These are phyloP conservation scores for Arabidopsis suecica DNA, from an alignment of 345 rosid genomes.

Conservation along the genomic window DNA sequence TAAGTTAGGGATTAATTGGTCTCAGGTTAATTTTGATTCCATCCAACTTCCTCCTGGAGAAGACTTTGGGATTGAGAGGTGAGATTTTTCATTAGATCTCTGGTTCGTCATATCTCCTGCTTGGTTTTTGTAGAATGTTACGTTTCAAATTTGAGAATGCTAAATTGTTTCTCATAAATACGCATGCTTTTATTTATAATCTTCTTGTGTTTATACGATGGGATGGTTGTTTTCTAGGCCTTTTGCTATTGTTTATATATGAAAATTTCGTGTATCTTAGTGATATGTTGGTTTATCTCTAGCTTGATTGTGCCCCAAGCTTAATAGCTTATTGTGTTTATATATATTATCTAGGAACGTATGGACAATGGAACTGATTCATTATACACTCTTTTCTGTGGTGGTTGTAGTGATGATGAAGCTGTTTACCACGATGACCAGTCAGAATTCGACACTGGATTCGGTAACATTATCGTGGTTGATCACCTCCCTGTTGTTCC, in stretches of 20 bases:
- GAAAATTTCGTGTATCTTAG: background rate
- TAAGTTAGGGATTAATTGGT: background rate
- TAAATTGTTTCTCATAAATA: no score
- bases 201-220: background rate
- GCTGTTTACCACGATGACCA: conserved; percentile 2
- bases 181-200: no score
- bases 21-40: background rate
- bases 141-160: background rate
- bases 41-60: conserved; percentile 2
- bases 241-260: background rate
- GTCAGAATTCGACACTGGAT: conserved; percentile 1
- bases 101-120: background rate
- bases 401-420: conserved; percentile 5
- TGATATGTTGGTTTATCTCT: background rate
- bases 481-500: conserved; percentile 14
- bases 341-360: background rate
- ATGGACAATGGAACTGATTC: background rate
- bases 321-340: background rate
- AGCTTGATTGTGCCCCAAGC: background rate
- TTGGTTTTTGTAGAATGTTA: background rate
- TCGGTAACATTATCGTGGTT: background rate
- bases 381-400: background rate
- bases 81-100: background rate
- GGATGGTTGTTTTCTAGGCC: background rate
- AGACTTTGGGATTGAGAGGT: conserved; percentile 7